Base-by-base conservation (phyloP, 805 yeast species). In the Candida glaebosa region DNA sequence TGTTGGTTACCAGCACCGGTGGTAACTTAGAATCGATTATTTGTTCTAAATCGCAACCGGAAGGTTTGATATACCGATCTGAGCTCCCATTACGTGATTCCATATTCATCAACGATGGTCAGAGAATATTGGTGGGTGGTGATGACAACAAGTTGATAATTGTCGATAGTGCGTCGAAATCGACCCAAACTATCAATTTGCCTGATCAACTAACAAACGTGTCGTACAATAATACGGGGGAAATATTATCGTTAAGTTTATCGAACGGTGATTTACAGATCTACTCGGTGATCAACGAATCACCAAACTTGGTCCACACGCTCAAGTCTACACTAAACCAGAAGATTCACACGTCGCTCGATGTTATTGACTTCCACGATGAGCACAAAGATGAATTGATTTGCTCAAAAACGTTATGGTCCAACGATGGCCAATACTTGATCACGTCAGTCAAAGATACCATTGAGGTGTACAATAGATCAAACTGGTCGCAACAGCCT, bases 401-500 rank as follows among this genome's bases (percentile, higher is more conserved):
- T 1, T 63, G 81, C 18, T 72, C 86, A 0, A 74, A 73, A 32
- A 72, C 80, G 2, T 76, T 75, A 28, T 88, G 96, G 96, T 77
- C 80, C 42, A 77, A 84, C 2, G 69, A 74, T 40, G 95, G 95
- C 14, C 76, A 76, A 40, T 58, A 68, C n/a, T 67, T 88, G 37
- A 53, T 87, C 15, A 89, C 95, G 2, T 66, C 83, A 5, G 63
- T 68, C 28, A 63, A 71, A 16, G 64, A 69, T 35, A 62, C 70
- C 2, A 69, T 83, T 37, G 70, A 69, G 39, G 67, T 78, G 0
- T 79, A 63, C 40, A 59, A 64, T 41, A 58, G 78, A 40, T 51
- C 58, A 17, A 57, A 69, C 42, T 73, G 70, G 70, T 22, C 19
- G 2, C 28, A 38, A 12, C 9, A 14, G 1, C 37, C 28, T 5